A percentile compares a stretch with the other conserved stretches of the same genome.
These are phyloP conservation scores for Penicillium sp. DNA, from an alignment of 2,329 filamentous ascomycete species.

Conservation along the genomic window DNA sequence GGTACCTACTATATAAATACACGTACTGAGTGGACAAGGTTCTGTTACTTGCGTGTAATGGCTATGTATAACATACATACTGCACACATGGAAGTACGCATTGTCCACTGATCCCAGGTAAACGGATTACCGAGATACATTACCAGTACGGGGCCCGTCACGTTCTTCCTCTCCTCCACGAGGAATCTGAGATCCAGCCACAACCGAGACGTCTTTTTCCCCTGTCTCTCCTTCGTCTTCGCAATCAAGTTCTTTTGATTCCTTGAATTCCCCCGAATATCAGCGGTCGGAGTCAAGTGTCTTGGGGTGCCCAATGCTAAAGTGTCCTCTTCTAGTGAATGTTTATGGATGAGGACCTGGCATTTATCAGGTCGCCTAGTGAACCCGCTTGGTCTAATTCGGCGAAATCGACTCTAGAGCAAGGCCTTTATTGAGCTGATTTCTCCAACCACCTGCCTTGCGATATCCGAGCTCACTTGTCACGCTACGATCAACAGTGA, in stretches of 20 bases:
- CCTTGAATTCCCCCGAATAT: background rate
- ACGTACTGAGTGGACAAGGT: background rate
- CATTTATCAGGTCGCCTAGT: slow-evolving; percentile 4
- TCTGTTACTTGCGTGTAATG: background rate
- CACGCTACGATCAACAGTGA: background rate
- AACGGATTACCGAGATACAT: background rate
- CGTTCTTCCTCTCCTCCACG: slow-evolving; percentile 25
- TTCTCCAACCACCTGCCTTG: background rate
- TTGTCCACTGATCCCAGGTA: background rate
- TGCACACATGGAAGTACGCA: background rate
- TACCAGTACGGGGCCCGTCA: slow-evolving; percentile 6
- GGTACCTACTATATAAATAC: no score
- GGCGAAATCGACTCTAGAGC: background rate
- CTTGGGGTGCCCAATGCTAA: background rate
- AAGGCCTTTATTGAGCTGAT: background rate
- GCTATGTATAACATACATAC: background rate
- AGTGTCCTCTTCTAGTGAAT: background rate
- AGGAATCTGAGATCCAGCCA: slow-evolving; percentile 28
- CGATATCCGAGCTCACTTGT: background rate
- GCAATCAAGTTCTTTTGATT: background rate
- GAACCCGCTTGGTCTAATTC: slow-evolving; percentile 4
- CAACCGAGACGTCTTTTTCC: slow-evolving; percentile 10
- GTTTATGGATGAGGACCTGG: background rate
- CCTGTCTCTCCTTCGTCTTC: background rate
- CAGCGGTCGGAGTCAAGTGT: background rate